phyloP scores from a whole-genome alignment of 805 yeast genomes.

The Ogataea paradorogensis region DNA sequence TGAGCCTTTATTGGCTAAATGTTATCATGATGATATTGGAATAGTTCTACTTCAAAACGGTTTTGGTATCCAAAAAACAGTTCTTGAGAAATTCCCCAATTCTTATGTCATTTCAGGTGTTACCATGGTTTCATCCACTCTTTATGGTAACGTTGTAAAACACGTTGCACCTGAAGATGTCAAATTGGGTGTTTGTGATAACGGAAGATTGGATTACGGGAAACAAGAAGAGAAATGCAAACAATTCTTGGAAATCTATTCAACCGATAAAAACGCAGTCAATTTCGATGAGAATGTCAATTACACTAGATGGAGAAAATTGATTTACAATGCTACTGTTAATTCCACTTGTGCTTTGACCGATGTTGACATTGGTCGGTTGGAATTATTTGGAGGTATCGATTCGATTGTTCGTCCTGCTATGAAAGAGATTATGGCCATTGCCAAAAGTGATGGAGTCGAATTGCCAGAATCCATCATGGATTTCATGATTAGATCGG shows the following conservation, averaged over 20 bases:
- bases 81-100: conserved; percentile 33
- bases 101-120: conserved; percentile 40
- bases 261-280: conserved; percentile 30
- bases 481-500: conserved; percentile 51
- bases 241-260: conserved; percentile 34
- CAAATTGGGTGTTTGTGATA: conserved; percentile 37
- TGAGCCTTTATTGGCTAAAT: conserved; percentile 33
- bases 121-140: conserved; percentile 35
- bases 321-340: conserved; percentile 46
- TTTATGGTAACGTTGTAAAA: conserved; percentile 31
- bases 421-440: conserved; percentile 60
- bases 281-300: conserved; percentile 36
- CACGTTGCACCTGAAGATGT: conserved; percentile 36
- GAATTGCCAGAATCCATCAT: conserved; percentile 47
- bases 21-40: conserved; percentile 30
- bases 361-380: conserved; percentile 41
- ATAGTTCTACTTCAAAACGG: conserved; percentile 42
- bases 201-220: conserved; percentile 26
- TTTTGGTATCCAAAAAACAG: conserved; percentile 36
- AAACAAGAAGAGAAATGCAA: conserved; percentile 31
- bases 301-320: conserved; percentile 44
- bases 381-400: conserved; percentile 44
- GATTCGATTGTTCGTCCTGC: conserved; percentile 50
- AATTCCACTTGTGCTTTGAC: conserved; percentile 45
- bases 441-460: conserved; percentile 68